Evolutionary conservation across 805 yeast species (phyloP).

Genomic region (Tanozyma kutaoensis): DNA sequence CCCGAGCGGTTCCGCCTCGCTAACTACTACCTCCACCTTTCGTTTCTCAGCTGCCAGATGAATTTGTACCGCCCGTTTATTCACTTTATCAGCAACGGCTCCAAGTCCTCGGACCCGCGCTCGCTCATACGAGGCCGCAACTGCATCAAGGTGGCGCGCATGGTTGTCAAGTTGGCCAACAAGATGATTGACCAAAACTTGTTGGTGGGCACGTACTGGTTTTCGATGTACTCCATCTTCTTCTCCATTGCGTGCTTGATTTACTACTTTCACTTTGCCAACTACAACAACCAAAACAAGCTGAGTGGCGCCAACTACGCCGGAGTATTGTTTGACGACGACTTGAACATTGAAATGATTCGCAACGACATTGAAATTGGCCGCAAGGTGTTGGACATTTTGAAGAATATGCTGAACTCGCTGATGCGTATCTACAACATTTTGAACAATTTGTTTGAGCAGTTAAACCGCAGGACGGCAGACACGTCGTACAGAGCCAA

Average conservation of each 20-base stretch:
- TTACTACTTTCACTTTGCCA: slow-evolving; percentile 55
- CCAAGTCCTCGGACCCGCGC: slow-evolving; percentile 33
- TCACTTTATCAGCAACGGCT: slow-evolving; percentile 59
- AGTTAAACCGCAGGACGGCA: slow-evolving; percentile 62
- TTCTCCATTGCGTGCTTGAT: slow-evolving; percentile 81
- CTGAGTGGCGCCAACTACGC: slow-evolving; percentile 25
- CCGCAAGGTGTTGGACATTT: slow-evolving; percentile 51
- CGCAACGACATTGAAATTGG: slow-evolving; percentile 71
- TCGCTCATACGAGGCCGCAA: slow-evolving; percentile 66
- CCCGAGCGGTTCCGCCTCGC: slow-evolving; percentile 57
- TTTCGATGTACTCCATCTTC: slow-evolving; percentile 77
- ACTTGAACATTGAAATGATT: slow-evolving; percentile 35
- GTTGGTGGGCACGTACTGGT: slow-evolving; percentile 83
- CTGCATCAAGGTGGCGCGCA: slow-evolving; percentile 74
- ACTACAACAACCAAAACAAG: slow-evolving; percentile 13
- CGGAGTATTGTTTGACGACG: slow-evolving; percentile 31
- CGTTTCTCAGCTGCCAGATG: slow-evolving; percentile 66
- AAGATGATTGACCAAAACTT: slow-evolving; percentile 64
- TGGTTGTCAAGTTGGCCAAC: slow-evolving; percentile 68
- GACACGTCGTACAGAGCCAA: slow-evolving; percentile 14
- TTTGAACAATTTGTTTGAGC: slow-evolving; percentile 68
- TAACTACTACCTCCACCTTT: slow-evolving; percentile 57
- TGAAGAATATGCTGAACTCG: slow-evolving; percentile 65
- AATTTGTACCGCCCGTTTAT: slow-evolving; percentile 81
- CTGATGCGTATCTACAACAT: slow-evolving; percentile 72